Evolutionary conservation across 345 rosid genomes (phyloP), one percentile per base, ranked within the genome.

Genomic region (Geranium rotundifolium): DNA sequence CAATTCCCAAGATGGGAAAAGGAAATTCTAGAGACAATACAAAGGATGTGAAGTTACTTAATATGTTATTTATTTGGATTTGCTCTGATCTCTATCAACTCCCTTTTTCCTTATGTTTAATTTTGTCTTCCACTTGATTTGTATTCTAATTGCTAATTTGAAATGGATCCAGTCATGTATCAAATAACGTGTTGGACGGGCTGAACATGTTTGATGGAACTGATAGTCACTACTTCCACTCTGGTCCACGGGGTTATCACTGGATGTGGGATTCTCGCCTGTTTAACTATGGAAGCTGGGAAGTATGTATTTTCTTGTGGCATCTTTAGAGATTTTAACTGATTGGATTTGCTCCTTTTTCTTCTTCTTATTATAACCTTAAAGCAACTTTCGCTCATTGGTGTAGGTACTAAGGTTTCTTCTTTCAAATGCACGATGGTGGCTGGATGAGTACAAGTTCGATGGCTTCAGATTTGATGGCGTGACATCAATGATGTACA

Each of bases 191-290:
- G 16, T 77, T 92, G 79, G 98, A 92, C 78, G 98, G 96, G 60
- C 76, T 89, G 79, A 82, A 92, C 79, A 85, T 89, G 96, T 92
- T 92, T 71, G 96, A 92, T 76, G 96, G 98, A 67, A 89, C 98
- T 29, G 98, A 89, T 77, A 56, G 81, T 74, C 96, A 89, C 37
- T 89, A 92, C 71, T 89, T 89, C 76, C 91, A 92, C 81, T 77
- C 91, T 58, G 98, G 98, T 50, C 64, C 87, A 1, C 82, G 80
- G 16, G 98, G 98, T 67, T 76, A 85, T 69, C 98, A 92, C 30
- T 89, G 95, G 98, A 84, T 92, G 90, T 92, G 96, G 98, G 98
- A 92, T 77, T 92, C 96, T 73, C 95, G 95, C 65, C 96, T 89
- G 80, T 92, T 92, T 76, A 92, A 92, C 63, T 87, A 89, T 57